Percentiles rank a stretch among this genome's conserved stretches.
Evolutionary conservation across 2,329 filamentous ascomycete genomes (phyloP).

Genomic region (Trichoderma arundinaceum): DNA sequence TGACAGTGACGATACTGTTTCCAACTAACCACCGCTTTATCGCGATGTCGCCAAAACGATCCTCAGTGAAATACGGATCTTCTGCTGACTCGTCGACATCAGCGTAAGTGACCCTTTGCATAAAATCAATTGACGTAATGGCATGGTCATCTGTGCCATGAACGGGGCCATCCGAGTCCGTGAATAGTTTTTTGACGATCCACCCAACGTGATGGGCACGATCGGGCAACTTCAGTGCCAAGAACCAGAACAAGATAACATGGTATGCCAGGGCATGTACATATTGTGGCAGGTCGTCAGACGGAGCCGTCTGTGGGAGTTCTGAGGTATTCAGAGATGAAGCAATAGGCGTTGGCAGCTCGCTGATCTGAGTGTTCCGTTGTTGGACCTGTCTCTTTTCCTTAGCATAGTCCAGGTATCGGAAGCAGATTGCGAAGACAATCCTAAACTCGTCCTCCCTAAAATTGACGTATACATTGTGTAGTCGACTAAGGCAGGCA

Average conservation of each 20-base stretch:
- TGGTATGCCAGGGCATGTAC: conserved; percentile 94
- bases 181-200: conserved; percentile 87
- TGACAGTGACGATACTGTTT: conserved; percentile 74
- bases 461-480: conserved; percentile 85
- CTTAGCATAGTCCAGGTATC: conserved; percentile 87
- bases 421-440: conserved; percentile 93
- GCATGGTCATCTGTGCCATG: conserved; percentile 88
- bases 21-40: conserved; percentile 75
- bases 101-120: conserved; percentile 86
- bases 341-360: conserved; percentile 45
- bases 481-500: conserved; percentile 83
- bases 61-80: conserved; percentile 68
- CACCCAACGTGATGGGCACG: conserved; percentile 83
- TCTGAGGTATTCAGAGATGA: conserved; percentile 35
- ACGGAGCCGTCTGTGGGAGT: conserved; percentile 38
- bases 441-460: conserved; percentile 90
- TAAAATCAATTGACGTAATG: conserved; percentile 90
- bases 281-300: conserved; percentile 87
- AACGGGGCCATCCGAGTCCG: conserved; percentile 70
- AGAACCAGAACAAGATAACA: conserved; percentile 96
- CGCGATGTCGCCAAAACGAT: conserved; percentile 68
- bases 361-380: conserved; percentile 53
- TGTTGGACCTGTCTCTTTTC: conserved; percentile 63
- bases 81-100: conserved; percentile 79
- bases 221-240: conserved; percentile 84